These are phyloP conservation scores for Colletotrichum ledebouriae DNA, from an alignment of 2,329 filamentous ascomycete genomes.

Conservation along the genomic window DNA sequence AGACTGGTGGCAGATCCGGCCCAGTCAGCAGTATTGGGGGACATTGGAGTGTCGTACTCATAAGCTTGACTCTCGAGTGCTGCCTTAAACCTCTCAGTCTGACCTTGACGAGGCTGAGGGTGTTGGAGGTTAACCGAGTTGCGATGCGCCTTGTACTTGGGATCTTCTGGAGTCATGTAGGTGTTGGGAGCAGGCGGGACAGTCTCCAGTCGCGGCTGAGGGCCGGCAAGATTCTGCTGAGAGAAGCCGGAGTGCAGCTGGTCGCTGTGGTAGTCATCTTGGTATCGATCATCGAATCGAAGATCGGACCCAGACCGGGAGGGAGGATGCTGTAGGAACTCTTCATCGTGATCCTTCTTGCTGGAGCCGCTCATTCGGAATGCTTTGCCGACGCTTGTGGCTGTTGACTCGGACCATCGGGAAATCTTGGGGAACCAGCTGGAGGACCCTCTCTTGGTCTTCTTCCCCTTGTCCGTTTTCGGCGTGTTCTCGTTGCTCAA, in stretches of 20 bases:
- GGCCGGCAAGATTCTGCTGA: conserved; percentile 60
- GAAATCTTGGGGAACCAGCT: conserved; percentile 91
- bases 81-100: conserved; percentile 80
- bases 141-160: conserved; percentile 85
- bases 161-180: conserved; percentile 73
- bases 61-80: conserved; percentile 80
- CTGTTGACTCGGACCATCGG: conserved; percentile 96
- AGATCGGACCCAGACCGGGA: conserved; percentile 86
- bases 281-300: conserved; percentile 72
- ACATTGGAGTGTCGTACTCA: conserved; percentile 73
- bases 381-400: conserved; percentile 85
- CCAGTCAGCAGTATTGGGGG: conserved; percentile 73
- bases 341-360: conserved; percentile 71
- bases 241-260: conserved; percentile 70
- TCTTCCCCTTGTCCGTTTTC: conserved; percentile 80
- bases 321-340: conserved; percentile 67
- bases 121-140: conserved; percentile 86
- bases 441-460: conserved; percentile 88
- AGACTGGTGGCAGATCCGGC: conserved; percentile 72
- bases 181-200: conserved; percentile 59
- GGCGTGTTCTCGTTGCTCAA: conserved; percentile 86
- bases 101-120: conserved; percentile 80
- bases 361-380: conserved; percentile 75
- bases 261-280: conserved; percentile 71
- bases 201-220: conserved; percentile 42